Conservation (phyloP, 1,284 basidiomycete species). For the Abortiporus biennis region DNA sequence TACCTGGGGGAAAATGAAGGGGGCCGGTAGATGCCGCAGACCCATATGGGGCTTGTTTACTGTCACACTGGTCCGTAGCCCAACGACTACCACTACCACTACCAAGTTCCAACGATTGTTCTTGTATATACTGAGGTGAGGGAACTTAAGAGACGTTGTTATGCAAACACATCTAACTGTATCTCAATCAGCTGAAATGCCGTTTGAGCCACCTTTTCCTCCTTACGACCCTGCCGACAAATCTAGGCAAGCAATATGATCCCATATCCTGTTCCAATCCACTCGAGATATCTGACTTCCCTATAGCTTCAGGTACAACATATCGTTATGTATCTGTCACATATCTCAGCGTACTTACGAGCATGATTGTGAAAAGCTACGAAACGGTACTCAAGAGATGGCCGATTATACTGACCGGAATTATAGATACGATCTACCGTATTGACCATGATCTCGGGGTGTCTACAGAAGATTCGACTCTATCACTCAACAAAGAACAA, state of each 20-base stretch:
- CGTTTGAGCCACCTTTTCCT: constrained; percentile 47
- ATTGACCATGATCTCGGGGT: constrained; percentile 42
- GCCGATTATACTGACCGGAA: constrained; percentile 84
- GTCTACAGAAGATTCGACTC: constrained; percentile 19
- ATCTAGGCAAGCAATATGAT: constrained; percentile 35
- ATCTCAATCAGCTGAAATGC: no score
- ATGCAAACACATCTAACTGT: no score
- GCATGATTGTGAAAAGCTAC: constrained; percentile 41
- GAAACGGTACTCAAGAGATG: constrained; percentile 65
- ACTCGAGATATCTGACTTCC: background rate
- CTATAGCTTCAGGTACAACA: constrained; percentile 4
- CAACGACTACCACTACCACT: no score
- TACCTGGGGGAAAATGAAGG: no score
- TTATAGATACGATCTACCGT: constrained; percentile 69
- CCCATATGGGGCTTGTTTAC: no score
- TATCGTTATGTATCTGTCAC: background rate
- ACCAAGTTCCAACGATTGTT: no score
- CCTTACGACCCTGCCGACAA: constrained; percentile 67
- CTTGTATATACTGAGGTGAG: no score
- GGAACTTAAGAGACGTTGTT: no score
- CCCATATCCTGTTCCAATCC: constrained; percentile 49
- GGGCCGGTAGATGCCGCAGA: no score
- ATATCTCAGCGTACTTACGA: constrained; percentile 27
- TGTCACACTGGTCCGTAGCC: no score
- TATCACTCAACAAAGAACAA: constrained; percentile 9